These are phyloP conservation scores for Lipomyces chichibuensis DNA, from an alignment of 805 yeast species.

Conservation along the genomic window DNA sequence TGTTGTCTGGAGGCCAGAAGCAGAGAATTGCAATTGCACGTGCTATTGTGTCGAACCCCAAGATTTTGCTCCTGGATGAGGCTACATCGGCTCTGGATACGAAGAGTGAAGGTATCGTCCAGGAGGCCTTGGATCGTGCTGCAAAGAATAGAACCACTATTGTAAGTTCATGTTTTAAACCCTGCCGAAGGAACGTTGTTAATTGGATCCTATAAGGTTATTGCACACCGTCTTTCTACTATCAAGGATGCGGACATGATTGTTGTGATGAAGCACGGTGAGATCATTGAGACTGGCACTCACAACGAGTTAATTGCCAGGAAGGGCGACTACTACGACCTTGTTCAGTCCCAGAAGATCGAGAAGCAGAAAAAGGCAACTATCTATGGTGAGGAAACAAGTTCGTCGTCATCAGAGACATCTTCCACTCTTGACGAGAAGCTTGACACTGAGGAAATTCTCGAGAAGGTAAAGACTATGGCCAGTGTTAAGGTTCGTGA, in stretches of 20 bases:
- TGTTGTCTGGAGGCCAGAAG: constrained; percentile 69
- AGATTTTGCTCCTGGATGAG: constrained; percentile 62
- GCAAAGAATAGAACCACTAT: constrained; percentile 56
- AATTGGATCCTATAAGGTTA: constrained; percentile 54
- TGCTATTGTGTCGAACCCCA: constrained; percentile 59
- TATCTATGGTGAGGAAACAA: background rate
- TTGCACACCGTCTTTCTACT: constrained; percentile 88
- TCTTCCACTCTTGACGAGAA: constrained; percentile 17
- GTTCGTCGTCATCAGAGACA: constrained; percentile 18
- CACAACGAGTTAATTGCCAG: constrained; percentile 45
- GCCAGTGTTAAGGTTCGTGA: constrained; percentile 20
- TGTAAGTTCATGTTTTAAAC: constrained; percentile 64
- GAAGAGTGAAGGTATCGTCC: constrained; percentile 61
- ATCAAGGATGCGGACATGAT: constrained; percentile 67
- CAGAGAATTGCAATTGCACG: constrained; percentile 69
- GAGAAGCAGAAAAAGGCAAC: constrained; percentile 38
- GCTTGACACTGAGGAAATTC: constrained; percentile 22
- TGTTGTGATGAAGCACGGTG: constrained; percentile 56
- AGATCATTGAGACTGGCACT: constrained; percentile 53
- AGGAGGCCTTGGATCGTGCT: constrained; percentile 51
- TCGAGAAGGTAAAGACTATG: constrained; percentile 22
- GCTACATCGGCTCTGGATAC: constrained; percentile 71
- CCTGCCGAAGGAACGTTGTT: constrained; percentile 50
- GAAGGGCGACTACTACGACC: constrained; percentile 42
- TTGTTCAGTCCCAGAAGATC: constrained; percentile 47